Evolutionary conservation across 345 rosid species (phyloP).

Genomic region (Angophora floribunda): DNA sequence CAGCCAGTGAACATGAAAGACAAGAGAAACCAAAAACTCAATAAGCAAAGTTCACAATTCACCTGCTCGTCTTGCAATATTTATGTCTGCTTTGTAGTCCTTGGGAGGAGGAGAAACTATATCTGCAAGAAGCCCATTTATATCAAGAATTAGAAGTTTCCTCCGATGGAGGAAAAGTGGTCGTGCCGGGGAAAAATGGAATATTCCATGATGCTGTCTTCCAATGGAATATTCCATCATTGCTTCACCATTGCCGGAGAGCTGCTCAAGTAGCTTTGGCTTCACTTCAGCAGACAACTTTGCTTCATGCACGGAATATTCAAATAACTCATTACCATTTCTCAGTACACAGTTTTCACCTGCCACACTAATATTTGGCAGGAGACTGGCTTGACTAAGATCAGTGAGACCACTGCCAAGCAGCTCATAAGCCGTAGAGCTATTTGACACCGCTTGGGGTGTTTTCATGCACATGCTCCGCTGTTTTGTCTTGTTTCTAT

Average conservation of each 20-base stretch:
- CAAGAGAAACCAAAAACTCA: neutral
- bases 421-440: constrained; percentile 3
- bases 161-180: neutral
- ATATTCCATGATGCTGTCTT: neutral
- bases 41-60: neutral
- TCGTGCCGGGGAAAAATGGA: neutral
- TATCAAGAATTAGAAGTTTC: constrained; percentile 76
- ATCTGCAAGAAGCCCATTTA: constrained; percentile 85
- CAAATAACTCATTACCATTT: neutral
- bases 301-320: neutral
- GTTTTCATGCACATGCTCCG: neutral
- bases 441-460: neutral
- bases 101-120: constrained; percentile 35
- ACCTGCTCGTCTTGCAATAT: constrained; percentile 50
- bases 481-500: neutral
- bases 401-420: neutral
- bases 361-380: neutral
- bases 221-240: neutral
- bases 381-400: neutral
- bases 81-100: constrained; percentile 31
- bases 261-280: neutral
- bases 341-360: neutral
- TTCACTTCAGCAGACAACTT: neutral
- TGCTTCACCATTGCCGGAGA: neutral
- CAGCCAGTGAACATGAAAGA: neutral